phyloP scores from a whole-genome alignment of 257 asterid species.

The Salvia splendens region DNA sequence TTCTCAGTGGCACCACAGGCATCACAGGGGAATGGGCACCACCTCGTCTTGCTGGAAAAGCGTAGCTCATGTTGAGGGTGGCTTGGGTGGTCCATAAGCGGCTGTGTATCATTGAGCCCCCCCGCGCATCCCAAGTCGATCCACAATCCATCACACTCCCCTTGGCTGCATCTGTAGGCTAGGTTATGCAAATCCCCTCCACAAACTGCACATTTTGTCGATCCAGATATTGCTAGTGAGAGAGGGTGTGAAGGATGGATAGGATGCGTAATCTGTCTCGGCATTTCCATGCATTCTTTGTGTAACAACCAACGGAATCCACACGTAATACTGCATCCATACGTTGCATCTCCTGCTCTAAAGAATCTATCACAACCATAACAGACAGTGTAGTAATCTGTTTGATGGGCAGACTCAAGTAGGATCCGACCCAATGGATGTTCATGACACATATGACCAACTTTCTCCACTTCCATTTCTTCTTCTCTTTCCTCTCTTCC shows the following conservation, averaged over 20 bases:
- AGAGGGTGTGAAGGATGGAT: not conserved
- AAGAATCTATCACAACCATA: not conserved
- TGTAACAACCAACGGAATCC: not conserved
- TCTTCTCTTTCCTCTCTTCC: no score
- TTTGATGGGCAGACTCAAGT: not conserved
- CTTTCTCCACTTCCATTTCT: not conserved
- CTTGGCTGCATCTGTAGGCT: no score
- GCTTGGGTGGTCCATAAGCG: not conserved
- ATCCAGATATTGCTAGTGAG: not conserved
- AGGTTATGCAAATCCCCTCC: not conserved
- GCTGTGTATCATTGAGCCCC: not conserved
- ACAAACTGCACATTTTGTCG: not conserved
- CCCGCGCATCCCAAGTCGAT: not conserved
- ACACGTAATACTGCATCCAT: not conserved
- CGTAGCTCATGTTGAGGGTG: not conserved
- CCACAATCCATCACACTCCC: not conserved
- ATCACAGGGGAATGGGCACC: not conserved
- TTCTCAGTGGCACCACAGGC: conserved; percentile 4
- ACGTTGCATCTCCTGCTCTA: not conserved
- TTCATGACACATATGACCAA: no score
- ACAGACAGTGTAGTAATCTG: not conserved
- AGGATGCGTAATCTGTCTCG: not conserved
- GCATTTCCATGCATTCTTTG: not conserved
- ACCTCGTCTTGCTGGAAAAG: not conserved
- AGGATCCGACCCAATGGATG: not conserved